Evolutionary conservation across 805 yeast species (phyloP), one percentile per base, ranked within the genome.

Genomic region (Ogataea ganodermae): DNA sequence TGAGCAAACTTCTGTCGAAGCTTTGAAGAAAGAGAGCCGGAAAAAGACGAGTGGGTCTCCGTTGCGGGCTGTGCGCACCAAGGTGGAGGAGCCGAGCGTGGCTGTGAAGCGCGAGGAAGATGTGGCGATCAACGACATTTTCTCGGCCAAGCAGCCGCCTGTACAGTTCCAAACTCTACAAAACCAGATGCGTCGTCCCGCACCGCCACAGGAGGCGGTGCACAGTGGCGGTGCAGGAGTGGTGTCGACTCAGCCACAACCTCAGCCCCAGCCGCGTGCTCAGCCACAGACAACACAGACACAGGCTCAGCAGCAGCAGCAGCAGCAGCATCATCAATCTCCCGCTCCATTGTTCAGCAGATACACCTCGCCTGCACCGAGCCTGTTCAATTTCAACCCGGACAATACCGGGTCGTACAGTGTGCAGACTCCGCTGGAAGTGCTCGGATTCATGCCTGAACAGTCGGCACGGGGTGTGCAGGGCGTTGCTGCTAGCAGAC

Each of bases 61-160:
- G n/a, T 36, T 62, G 36, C 49, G 57, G 36, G 48, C 55, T 6
- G 35, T 46, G 42, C 42, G 40, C 4, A 38, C 53, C 4, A 46
- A 47, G 31, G 16, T 41, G 7, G 27, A 24, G 12, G 12, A 26
- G 27, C n/a, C 27, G 5, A 36, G 14, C 14, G 18, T 21, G 14
- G 21, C 51, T 7, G 48, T 56, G 23, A 52, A 50, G 26, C 44
- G 42, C 21, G 60, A 59, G 27, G 56, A 56, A 14, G 62, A 59
- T 31, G 53, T 49, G 17, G 69, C 69, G 3, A 52, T 66, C 31
- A 66, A 66, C 50, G 71, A 66, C 54, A 65, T 66, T 2, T 66
- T 66, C 42, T 58, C 65, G 8, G 39, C 59, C 8, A 45, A 49
- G 44, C 38, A 45, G 16, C 46, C 17, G 30, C 33, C 42, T 6